A percentile compares a stretch with the other conserved stretches of the same genome.
Conservation (phyloP, 2,329 filamentous ascomycete genomes). For the Colletotrichum zoysiae region DNA sequence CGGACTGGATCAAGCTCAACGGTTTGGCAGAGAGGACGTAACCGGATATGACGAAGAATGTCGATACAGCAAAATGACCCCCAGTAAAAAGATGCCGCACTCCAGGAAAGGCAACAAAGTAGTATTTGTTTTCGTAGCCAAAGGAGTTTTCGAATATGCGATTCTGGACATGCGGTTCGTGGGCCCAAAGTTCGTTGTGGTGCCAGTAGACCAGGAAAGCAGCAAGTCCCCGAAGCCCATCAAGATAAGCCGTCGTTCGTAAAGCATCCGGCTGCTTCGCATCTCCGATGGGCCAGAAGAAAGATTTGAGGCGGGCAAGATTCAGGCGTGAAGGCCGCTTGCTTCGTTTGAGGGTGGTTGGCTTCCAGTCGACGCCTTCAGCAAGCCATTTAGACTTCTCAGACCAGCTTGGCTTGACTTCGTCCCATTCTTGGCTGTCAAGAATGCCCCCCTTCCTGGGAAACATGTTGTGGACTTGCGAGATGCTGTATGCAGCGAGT, state of each 20-base stretch:
- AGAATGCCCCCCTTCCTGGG: conserved; percentile 50
- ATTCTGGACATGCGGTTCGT: conserved; percentile 50
- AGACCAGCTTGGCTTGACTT: conserved; percentile 45
- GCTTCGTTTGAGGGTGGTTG: conserved; percentile 42
- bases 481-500: background rate
- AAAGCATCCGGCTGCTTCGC: conserved; percentile 39
- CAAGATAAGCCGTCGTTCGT: conserved; percentile 61
- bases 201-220: conserved; percentile 62
- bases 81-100: conserved; percentile 72
- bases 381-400: conserved; percentile 43
- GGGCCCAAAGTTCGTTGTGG: conserved; percentile 59
- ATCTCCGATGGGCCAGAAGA: conserved; percentile 41
- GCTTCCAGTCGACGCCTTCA: conserved; percentile 47
- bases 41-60: conserved; percentile 70
- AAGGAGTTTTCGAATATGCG: conserved; percentile 56
- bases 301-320: conserved; percentile 15
- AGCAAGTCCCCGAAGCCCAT: conserved; percentile 62
- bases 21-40: conserved; percentile 68
- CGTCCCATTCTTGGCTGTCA: conserved; percentile 52
- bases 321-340: conserved; percentile 32
- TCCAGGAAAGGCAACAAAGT: conserved; percentile 66
- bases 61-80: conserved; percentile 68
- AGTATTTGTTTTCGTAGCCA: conserved; percentile 61
- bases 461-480: conserved; percentile 46
- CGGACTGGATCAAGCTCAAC: conserved; percentile 58